Evolutionary conservation across 1,284 basidiomycete species (phyloP).

Genomic region (Volvariella surrecta): DNA sequence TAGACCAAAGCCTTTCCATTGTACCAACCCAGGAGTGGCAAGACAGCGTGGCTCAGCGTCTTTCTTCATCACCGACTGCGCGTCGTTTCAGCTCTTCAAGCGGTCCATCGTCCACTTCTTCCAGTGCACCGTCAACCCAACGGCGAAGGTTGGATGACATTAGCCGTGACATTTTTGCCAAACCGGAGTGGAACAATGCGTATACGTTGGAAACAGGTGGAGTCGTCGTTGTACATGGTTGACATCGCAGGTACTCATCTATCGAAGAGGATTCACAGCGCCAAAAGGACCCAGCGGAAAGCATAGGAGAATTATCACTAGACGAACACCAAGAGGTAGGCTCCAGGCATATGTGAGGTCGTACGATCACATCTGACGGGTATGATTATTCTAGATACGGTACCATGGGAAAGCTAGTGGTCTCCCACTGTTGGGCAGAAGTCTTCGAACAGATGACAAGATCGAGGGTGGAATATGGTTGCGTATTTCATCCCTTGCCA

Average conservation of each 20-base stretch:
- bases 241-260: background rate
- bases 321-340: constrained; percentile 73
- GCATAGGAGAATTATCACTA: constrained; percentile 65
- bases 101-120: constrained; percentile 10
- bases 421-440: constrained; percentile 63
- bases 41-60: constrained; percentile 51
- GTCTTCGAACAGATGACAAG: constrained; percentile 55
- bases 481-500: constrained; percentile 4
- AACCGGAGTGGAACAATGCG: constrained; percentile 43
- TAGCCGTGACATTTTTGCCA: constrained; percentile 10
- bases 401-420: constrained; percentile 72
- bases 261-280: constrained; percentile 36
- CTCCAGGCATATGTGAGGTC: background rate
- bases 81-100: no score
- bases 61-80: constrained; percentile 25
- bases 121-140: constrained; percentile 27
- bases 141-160: constrained; percentile 31
- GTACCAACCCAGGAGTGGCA: constrained; percentile 73
- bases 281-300: constrained; percentile 33
- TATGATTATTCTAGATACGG: constrained; percentile 45
- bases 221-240: constrained; percentile 18
- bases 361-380: no score
- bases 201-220: constrained; percentile 39
- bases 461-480: constrained; percentile 73
- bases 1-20: constrained; percentile 52